Evolutionary conservation across 176 grass and related monocot species (phyloP).

Genomic region (Lolium perenne): DNA sequence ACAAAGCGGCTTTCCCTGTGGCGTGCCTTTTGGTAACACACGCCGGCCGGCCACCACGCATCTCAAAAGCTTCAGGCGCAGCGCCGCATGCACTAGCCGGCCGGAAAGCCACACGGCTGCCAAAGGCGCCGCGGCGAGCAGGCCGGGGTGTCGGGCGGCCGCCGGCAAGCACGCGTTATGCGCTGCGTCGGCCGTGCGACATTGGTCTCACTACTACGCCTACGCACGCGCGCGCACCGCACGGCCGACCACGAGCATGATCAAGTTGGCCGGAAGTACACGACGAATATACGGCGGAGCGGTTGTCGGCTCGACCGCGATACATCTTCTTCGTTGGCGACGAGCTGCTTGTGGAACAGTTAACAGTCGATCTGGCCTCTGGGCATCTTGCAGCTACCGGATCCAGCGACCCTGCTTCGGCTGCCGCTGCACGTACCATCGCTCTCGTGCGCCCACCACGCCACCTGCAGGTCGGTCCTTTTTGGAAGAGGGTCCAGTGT

Average conservation of each 20-base stretch:
- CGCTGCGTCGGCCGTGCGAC: no score
- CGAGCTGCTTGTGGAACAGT: background rate
- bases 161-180: no score
- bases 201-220: no score
- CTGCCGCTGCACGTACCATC: background rate
- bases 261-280: no score
- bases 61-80: slow-evolving; percentile 13
- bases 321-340: no score
- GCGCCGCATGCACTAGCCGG: background rate
- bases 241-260: no score
- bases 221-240: no score
- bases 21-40: slow-evolving; percentile 28
- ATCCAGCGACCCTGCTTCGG: no score
- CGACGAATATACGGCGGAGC: no score
- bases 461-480: background rate
- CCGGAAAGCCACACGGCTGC: slow-evolving; percentile 19
- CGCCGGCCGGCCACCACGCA: background rate
- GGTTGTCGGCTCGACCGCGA: no score
- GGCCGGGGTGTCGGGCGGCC: slow-evolving; percentile 20
- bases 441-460: background rate
- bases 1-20: slow-evolving; percentile 40
- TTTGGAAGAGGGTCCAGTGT: background rate
- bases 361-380: no score
- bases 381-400: background rate
- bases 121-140: background rate